A percentile compares a stretch with the other conserved stretches of the same genome.
phyloP scores from a whole-genome alignment of 805 yeast species.

The Wilhelminamyces savonicus region DNA sequence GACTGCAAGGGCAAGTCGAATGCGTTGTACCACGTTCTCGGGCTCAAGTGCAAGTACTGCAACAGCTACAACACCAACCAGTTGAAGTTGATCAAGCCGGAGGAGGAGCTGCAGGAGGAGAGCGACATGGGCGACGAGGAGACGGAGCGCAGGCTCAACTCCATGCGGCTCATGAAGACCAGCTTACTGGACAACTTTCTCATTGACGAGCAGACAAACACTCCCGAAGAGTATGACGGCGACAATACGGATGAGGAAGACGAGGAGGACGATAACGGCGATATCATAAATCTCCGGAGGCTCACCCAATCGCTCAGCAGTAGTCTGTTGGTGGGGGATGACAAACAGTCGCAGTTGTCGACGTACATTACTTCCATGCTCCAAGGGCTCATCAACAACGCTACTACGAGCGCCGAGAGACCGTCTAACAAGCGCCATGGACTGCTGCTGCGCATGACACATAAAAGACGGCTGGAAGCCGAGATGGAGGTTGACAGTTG shows the following conservation, averaged over 20 bases:
- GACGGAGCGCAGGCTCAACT: conserved; percentile 5
- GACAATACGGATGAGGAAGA: conserved; percentile 19
- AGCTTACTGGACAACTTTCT: conserved; percentile 31
- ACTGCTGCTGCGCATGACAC: no score
- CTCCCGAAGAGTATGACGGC: conserved; percentile 10
- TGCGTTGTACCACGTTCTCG: conserved; percentile 74
- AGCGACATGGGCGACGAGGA: conserved; percentile 6
- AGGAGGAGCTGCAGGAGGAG: conserved; percentile 36
- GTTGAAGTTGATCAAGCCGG: conserved; percentile 62
- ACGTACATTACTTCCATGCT: conserved; percentile 30
- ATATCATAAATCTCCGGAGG: conserved; percentile 21
- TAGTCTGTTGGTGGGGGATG: conserved; percentile 5
- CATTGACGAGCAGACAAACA: conserved; percentile 19
- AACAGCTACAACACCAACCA: conserved; percentile 83
- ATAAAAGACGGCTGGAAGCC: no score
- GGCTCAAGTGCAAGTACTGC: conserved; percentile 83
- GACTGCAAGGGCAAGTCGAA: conserved; percentile 84
- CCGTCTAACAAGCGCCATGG: no score
- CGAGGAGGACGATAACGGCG: conserved; percentile 17
- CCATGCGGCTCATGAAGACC: conserved; percentile 28
- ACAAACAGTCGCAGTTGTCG: conserved; percentile 16
- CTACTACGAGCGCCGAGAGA: no score
- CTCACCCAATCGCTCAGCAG: conserved; percentile 10
- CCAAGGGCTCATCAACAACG: conserved; percentile 32
- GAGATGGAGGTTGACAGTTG: no score